phyloP scores from a whole-genome alignment of 495 filamentous ascomycete genomes.

The Sphaerosporella brunnea region DNA sequence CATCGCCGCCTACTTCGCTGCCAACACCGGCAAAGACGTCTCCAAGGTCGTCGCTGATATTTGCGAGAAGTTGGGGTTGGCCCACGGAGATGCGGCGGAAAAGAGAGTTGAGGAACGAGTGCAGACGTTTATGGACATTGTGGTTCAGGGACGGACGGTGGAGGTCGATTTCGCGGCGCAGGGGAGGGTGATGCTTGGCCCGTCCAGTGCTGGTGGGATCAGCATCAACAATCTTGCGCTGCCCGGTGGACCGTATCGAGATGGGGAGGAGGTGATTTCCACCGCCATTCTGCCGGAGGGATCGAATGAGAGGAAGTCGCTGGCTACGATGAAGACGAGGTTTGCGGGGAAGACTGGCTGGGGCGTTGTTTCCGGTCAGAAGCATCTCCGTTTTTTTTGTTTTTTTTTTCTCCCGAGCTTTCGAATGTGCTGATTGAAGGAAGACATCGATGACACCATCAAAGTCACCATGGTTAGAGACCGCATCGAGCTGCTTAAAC shows the following conservation, averaged over 20 bases:
- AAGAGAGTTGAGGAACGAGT: slow-evolving; percentile 50
- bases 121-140: slow-evolving; percentile 55
- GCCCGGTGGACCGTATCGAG: slow-evolving; percentile 26
- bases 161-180: slow-evolving; percentile 35
- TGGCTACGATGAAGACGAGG: slow-evolving; percentile 39
- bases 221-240: slow-evolving; percentile 39
- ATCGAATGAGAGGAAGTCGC: slow-evolving; percentile 25
- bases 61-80: slow-evolving; percentile 51
- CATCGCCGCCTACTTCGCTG: slow-evolving; percentile 60
- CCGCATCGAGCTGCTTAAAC: slow-evolving; percentile 57
- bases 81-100: slow-evolving; percentile 41
- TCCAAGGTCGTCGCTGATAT: slow-evolving; percentile 52
- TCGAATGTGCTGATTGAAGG: not conserved
- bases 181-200: slow-evolving; percentile 41
- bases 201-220: slow-evolving; percentile 52
- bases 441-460: slow-evolving; percentile 90
- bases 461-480: slow-evolving; percentile 72
- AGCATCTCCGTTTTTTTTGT: too few relatives aligned
- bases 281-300: slow-evolving; percentile 33
- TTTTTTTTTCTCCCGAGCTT: not conserved
- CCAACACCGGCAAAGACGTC: slow-evolving; percentile 44
- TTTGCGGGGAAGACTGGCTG: slow-evolving; percentile 68
- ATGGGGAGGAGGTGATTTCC: slow-evolving; percentile 31
- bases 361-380: slow-evolving; percentile 60
- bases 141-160: slow-evolving; percentile 50